Base-by-base conservation (phyloP, 257 asterid species). In the Nicotiana undulata region DNA sequence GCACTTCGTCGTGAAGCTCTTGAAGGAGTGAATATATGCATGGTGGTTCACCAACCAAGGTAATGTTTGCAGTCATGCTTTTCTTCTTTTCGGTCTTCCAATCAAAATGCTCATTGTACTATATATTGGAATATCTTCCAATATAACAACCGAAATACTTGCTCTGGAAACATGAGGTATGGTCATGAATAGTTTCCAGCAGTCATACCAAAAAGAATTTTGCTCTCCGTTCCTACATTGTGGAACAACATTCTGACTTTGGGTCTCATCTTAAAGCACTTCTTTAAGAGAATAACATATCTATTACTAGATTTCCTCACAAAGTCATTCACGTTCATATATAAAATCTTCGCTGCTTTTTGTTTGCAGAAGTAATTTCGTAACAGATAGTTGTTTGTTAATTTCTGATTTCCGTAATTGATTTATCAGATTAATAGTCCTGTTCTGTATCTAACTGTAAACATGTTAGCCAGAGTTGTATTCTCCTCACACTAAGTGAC, bases 11-110 rank as follows among this genome's bases (percentile, higher is more conserved):
- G 97, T n/a, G 99, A 95, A 86, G 98, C 97, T 65, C 91, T 89
- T 29, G 97, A 95, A 80, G 99, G 99, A 46, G 99, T 93, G 61
- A 93, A 93, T 60, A 91, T 95, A 74, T 92, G 99, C 93, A 90
- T 93, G 97, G 99, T 95, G 59, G 92, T 95, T 76, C 99, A 95
- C 87, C 99, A 95, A 70, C 99, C 99, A 32, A 95, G 99, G 99
- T 91, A 91, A 81, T 49, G 4, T 58, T 55, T 16, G 32, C 37
- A 44, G 64, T n/a, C 68, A 49, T 49, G 26, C 40, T 74, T 40
- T 29, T 37, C 13, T 51, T 56, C 12, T 61, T 44, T 44, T 40
- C 15, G 6, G 9, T 83, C 44, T 66, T 51, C 77, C 59, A 44
- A 70, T 44, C 15, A 70, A 70, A 70, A 44, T 70, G 34, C 37